Percentiles rank a stretch among this genome's conserved stretches.
phyloP scores from a whole-genome alignment of 176 grass and related monocot genomes.

The Triticum timopheevii region DNA sequence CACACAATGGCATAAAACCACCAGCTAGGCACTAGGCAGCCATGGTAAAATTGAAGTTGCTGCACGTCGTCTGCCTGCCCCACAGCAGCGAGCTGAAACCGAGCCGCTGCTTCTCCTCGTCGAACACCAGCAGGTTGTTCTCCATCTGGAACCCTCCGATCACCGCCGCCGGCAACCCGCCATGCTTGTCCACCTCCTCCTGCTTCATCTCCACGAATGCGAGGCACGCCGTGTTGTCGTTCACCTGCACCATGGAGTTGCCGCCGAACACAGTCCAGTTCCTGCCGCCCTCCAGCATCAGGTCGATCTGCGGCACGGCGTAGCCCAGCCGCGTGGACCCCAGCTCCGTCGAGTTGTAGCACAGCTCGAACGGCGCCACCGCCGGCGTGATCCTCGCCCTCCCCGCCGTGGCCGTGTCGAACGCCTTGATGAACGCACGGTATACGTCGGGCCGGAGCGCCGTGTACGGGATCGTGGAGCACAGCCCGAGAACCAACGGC shows the following conservation, averaged over 20 bases:
- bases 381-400: neutral
- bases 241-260: conserved; percentile 50
- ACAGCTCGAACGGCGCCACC: conserved; percentile 51
- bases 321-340: conserved; percentile 43
- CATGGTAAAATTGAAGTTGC: conserved; percentile 53
- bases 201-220: conserved; percentile 33
- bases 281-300: conserved; percentile 37
- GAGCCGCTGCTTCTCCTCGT: conserved; percentile 31
- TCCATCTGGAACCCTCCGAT: conserved; percentile 75
- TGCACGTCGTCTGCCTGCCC: conserved; percentile 42
- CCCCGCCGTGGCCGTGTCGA: neutral
- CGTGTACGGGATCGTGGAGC: conserved; percentile 45
- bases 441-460: conserved; percentile 45
- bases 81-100: conserved; percentile 37
- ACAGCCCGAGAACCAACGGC: neutral
- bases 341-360: conserved; percentile 40
- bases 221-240: conserved; percentile 43
- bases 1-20: neutral
- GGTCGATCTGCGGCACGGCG: conserved; percentile 48
- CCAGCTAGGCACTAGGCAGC: neutral
- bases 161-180: conserved; percentile 25
- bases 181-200: neutral
- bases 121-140: conserved; percentile 60
- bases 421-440: conserved; percentile 29
- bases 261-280: conserved; percentile 53